These are phyloP conservation scores for Wallacemonas collosoma DNA, from an alignment of 208 protist genomes.

Conservation along the genomic window DNA sequence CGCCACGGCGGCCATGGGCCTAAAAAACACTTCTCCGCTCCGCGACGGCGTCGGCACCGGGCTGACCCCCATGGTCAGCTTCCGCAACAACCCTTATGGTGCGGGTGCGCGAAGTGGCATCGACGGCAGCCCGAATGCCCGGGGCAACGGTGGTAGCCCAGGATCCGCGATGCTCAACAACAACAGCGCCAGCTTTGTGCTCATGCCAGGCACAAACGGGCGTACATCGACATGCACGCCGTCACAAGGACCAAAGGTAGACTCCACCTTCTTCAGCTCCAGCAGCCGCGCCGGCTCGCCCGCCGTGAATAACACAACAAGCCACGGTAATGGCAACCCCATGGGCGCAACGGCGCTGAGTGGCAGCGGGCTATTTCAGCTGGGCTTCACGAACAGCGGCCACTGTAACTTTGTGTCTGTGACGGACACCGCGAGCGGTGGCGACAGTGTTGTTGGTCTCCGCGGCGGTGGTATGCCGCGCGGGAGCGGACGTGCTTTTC, in stretches of 20 bases:
- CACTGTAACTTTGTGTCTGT: background rate
- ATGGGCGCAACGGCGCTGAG: background rate
- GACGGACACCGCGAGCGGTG: background rate
- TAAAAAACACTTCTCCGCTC: background rate
- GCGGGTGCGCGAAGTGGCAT: slow-evolving; percentile 3
- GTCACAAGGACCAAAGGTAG: slow-evolving; percentile 32
- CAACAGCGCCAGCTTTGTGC: slow-evolving; percentile 32
- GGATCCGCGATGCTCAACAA: slow-evolving; percentile 35
- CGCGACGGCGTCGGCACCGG: slow-evolving; percentile 7
- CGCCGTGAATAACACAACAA: background rate
- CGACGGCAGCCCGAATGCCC: background rate
- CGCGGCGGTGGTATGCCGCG: background rate
- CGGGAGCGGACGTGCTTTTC: slow-evolving; percentile 7
- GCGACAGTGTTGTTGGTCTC: background rate
- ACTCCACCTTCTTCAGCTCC: slow-evolving; percentile 30
- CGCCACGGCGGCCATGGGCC: slow-evolving; percentile 23
- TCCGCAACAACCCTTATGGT: slow-evolving; percentile 15
- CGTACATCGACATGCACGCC: slow-evolving; percentile 38
- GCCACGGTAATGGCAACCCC: background rate
- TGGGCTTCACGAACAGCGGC: background rate
- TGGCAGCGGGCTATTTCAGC: background rate
- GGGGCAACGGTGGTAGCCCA: slow-evolving; percentile 14
- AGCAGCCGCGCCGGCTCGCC: slow-evolving; percentile 10
- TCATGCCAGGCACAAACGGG: slow-evolving; percentile 27
- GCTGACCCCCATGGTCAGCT: slow-evolving; percentile 5